These are phyloP conservation scores for Pharnaceum exiguum DNA, from an alignment of 148 eudicot genomes.

Conservation along the genomic window DNA sequence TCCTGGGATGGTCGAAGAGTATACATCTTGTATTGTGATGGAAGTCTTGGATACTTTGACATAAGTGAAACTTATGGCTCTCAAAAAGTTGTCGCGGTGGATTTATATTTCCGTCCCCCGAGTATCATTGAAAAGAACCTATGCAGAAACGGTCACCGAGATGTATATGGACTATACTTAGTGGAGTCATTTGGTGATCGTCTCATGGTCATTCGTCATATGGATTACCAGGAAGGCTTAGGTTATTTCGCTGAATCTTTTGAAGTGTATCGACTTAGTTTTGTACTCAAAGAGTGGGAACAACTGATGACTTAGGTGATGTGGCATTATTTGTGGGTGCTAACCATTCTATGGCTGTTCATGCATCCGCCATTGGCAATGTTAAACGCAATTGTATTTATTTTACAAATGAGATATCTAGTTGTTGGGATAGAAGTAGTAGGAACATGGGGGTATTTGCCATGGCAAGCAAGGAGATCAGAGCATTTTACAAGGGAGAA, in stretches of 20 bases:
- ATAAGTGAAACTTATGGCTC: not conserved
- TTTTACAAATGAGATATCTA: not conserved
- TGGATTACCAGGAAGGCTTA: not conserved
- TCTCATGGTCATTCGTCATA: not conserved
- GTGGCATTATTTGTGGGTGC: not conserved
- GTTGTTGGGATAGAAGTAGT: not conserved
- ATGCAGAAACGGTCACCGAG: no score
- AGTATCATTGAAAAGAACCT: not conserved
- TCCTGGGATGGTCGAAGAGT: not conserved
- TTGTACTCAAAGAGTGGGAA: not conserved
- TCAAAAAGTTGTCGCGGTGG: no score
- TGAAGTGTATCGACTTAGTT: not conserved
- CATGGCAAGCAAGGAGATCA: no score
- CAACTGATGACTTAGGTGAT: constrained; percentile 1
- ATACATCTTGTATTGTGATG: not conserved
- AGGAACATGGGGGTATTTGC: constrained; percentile 1
- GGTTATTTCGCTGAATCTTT: not conserved
- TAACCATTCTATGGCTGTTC: not conserved
- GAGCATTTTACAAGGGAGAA: no score
- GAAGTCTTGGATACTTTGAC: not conserved
- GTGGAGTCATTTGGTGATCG: not conserved
- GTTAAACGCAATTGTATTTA: not conserved
- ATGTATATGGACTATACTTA: not conserved
- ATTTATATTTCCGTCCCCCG: not conserved
- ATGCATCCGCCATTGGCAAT: not conserved